Conservation (phyloP, 2,329 filamentous ascomycete species). For the Lasiodiplodia hormozganensis region DNA sequence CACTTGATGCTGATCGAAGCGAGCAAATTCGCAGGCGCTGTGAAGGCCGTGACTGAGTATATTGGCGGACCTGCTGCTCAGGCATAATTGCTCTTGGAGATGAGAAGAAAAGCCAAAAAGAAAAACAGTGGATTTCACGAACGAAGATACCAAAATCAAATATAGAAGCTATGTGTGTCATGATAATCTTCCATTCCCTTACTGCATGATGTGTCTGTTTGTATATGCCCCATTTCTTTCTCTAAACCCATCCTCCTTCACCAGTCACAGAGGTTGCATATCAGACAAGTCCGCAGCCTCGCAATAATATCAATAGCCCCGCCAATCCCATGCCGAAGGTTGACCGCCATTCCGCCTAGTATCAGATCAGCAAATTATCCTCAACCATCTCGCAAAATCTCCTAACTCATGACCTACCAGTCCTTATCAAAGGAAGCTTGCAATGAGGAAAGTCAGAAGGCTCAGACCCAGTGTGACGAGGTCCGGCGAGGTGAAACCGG, state of each 20-base stretch:
- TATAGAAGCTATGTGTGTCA: neutral
- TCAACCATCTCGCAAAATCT: neutral
- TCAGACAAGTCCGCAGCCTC: neutral
- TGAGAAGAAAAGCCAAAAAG: neutral
- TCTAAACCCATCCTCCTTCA: neutral
- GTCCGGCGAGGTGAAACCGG: neutral
- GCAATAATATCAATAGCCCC: neutral
- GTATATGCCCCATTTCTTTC: neutral
- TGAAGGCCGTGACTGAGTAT: conserved; percentile 79
- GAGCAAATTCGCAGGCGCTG: conserved; percentile 74
- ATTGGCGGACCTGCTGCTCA: conserved; percentile 48
- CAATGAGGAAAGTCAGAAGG: neutral
- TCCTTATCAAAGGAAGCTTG: neutral
- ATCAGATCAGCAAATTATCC: neutral
- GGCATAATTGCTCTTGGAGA: neutral
- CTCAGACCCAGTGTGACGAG: neutral
- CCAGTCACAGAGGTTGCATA: neutral
- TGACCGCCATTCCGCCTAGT: neutral
- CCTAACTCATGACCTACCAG: neutral
- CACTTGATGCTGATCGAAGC: conserved; percentile 88
- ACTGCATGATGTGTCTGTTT: neutral
- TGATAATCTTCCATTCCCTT: neutral
- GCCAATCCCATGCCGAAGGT: neutral
- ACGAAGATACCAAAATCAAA: neutral
- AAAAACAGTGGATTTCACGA: neutral